Percentiles rank a stretch among this genome's conserved stretches.
Evolutionary conservation across 2,329 filamentous ascomycete species (phyloP).

Genomic region (Xylariaceae sp.): DNA sequence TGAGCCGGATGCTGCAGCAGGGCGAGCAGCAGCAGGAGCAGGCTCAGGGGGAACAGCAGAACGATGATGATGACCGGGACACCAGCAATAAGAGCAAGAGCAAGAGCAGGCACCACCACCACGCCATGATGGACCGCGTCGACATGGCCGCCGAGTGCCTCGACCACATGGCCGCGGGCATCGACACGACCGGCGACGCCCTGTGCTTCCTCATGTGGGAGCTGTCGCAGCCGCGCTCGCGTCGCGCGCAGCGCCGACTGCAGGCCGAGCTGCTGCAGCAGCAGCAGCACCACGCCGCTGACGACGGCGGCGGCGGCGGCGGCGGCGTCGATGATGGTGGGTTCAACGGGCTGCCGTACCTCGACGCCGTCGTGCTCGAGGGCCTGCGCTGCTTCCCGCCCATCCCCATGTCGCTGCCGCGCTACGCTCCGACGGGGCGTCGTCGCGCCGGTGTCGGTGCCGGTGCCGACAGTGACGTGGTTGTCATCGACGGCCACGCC

Average conservation of each 20-base stretch:
- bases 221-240: conserved; percentile 52
- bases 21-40: no score
- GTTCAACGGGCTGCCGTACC: conserved; percentile 47
- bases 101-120: no score
- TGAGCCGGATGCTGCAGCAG: conserved; percentile 53
- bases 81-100: no score
- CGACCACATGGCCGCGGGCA: conserved; percentile 65
- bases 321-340: no score
- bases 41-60: no score
- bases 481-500: conserved; percentile 45
- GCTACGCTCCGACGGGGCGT: conserved; percentile 48
- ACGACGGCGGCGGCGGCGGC: no score
- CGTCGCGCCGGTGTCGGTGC: no score
- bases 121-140: conserved; percentile 43
- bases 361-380: conserved; percentile 58
- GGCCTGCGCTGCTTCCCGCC: conserved; percentile 55
- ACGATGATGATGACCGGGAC: conserved; percentile 37
- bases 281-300: conserved; percentile 23
- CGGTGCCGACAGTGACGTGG: no score
- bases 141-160: conserved; percentile 61
- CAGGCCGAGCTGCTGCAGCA: conserved; percentile 42
- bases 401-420: conserved; percentile 60
- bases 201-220: conserved; percentile 67
- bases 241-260: conserved; percentile 42
- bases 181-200: conserved; percentile 64